A percentile compares a stretch with the other conserved stretches of the same genome.
These are phyloP conservation scores for Phaffomyces thermotolerans DNA, from an alignment of 805 yeast genomes.

Conservation along the genomic window DNA sequence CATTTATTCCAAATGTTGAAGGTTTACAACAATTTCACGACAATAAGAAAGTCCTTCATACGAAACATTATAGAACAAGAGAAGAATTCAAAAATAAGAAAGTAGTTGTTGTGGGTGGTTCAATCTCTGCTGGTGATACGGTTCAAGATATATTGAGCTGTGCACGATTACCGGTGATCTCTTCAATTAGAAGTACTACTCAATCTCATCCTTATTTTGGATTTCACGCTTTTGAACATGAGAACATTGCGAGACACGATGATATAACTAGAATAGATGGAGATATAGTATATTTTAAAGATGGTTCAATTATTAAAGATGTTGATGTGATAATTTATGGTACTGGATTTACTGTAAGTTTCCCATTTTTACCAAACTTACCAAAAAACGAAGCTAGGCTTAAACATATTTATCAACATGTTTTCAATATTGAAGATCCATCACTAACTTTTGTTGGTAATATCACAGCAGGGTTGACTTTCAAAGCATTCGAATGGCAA, in stretches of 20 bases:
- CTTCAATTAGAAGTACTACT: conserved; percentile 20
- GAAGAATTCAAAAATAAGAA: conserved; percentile 31
- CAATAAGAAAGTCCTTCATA: conserved; percentile 28
- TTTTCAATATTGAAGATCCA: conserved; percentile 39
- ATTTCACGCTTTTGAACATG: conserved; percentile 4
- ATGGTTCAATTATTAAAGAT: conserved; percentile 33
- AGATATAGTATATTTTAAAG: conserved; percentile 31
- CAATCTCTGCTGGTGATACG: conserved; percentile 35
- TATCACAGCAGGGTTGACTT: conserved; percentile 34
- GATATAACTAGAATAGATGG: conserved; percentile 9
- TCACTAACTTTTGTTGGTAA: conserved; percentile 36
- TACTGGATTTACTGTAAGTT: conserved; percentile 53
- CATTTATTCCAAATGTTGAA: conserved; percentile 41
- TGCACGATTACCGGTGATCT: conserved; percentile 42
- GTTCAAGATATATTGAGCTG: conserved; percentile 32
- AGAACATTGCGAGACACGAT: background rate
- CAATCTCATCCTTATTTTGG: conserved; percentile 2
- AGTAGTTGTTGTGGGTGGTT: conserved; percentile 37
- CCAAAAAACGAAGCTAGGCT: conserved; percentile 11
- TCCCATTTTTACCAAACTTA: conserved; percentile 27
- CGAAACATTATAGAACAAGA: conserved; percentile 33
- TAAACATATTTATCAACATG: conserved; percentile 36
- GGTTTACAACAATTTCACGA: conserved; percentile 39
- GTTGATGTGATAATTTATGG: conserved; percentile 56
- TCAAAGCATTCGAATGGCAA: conserved; percentile 41